Conservation (phyloP, 129 eudicot species). For the Ambrosia artemisiifolia region DNA sequence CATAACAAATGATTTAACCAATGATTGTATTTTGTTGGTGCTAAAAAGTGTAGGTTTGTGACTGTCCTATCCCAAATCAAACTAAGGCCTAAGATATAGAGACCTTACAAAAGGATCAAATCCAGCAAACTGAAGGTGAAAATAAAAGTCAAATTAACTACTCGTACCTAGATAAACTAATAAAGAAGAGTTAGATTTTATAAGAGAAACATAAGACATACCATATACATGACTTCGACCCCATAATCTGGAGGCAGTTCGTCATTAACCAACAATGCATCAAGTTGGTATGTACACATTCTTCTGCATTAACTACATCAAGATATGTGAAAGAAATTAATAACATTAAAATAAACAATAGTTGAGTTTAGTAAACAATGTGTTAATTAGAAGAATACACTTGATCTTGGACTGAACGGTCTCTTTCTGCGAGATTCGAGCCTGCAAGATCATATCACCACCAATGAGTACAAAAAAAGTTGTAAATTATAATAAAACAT, state of each 20-base stretch:
- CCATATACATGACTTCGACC: conserved; percentile 97
- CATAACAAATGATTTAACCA: neutral
- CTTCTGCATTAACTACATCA: conserved; percentile 85
- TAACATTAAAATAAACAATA: conserved; percentile 8
- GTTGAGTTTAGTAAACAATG: neutral
- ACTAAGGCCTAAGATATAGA: conserved; percentile 84
- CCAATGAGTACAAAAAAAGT: conserved; percentile 3
- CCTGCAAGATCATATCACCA: conserved; percentile 44
- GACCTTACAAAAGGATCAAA: conserved; percentile 97
- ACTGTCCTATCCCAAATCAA: conserved; percentile 94
- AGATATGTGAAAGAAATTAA: conserved; percentile 13
- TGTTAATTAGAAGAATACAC: conserved; percentile 44
- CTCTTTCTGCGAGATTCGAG: conserved; percentile 83
- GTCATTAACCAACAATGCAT: conserved; percentile 88
- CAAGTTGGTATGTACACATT: conserved; percentile 85
- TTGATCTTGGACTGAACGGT: conserved; percentile 83
- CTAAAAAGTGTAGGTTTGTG: neutral
- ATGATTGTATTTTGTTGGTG: neutral
- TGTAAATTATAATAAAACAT: neutral
- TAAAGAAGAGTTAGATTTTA: neutral
- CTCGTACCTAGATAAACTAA: neutral
- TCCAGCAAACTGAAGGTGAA: conserved; percentile 78
- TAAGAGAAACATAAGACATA: conserved; percentile 13
- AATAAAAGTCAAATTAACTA: conserved; percentile 5
- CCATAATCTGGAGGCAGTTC: conserved; percentile 95